A percentile compares a stretch with the other conserved stretches of the same genome.
Conservation (phyloP, 768 basidiomycete species). For the Russula ochroleuca region DNA sequence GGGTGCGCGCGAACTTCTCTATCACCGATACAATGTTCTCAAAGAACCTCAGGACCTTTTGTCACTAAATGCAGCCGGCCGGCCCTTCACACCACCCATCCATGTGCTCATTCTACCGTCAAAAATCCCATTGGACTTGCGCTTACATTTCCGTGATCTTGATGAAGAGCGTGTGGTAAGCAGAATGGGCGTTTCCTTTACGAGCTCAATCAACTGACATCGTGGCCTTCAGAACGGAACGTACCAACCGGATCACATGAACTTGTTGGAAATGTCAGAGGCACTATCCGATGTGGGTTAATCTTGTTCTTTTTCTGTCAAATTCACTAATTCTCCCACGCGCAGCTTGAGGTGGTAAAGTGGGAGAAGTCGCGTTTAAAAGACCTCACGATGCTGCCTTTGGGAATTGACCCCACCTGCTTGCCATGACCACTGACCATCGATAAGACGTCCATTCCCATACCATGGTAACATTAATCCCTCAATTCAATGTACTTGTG, state of each 20-base stretch:
- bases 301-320: neutral
- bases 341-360: conserved; percentile 47
- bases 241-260: conserved; percentile 69
- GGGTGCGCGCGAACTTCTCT: conserved; percentile 40
- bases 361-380: conserved; percentile 49
- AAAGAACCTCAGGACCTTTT: conserved; percentile 51
- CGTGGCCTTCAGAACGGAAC: conserved; percentile 39
- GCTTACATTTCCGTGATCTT: conserved; percentile 61
- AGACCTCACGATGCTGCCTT: conserved; percentile 42
- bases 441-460: neutral
- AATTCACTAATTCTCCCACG: conserved; percentile 19
- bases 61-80: conserved; percentile 42
- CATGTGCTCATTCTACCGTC: conserved; percentile 75
- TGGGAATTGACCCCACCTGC: conserved; percentile 23
- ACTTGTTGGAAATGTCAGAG: conserved; percentile 55
- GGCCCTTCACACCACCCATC: conserved; percentile 68
- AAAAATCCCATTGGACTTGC: conserved; percentile 65
- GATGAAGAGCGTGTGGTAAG: conserved; percentile 60
- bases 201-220: neutral
- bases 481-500: neutral
- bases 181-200: neutral
- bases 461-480: conserved; percentile 1
- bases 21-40: neutral
- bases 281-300: conserved; percentile 57
- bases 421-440: conserved; percentile 5